phyloP scores from a whole-genome alignment of 2,329 filamentous ascomycete species.

The Pyrenochaeta sp. region DNA sequence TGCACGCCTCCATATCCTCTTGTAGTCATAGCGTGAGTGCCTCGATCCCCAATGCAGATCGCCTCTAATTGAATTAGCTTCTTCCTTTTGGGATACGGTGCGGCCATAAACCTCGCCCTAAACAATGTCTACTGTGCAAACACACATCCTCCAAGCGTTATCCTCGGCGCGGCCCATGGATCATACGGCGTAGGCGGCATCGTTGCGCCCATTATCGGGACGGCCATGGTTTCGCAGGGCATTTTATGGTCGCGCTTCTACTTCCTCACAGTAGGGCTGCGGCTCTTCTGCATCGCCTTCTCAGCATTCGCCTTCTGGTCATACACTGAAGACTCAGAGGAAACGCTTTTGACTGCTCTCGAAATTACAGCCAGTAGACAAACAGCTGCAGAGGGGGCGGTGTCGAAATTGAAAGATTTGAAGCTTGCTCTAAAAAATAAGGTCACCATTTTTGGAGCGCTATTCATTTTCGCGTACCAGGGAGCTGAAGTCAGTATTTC shows the following conservation, averaged over 20 bases:
- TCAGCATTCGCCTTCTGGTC: conserved; percentile 73
- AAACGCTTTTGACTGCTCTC: conserved; percentile 54
- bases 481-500: conserved; percentile 85
- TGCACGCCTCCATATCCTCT: conserved; percentile 74
- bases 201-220: conserved; percentile 76
- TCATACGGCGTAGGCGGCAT: conserved; percentile 63
- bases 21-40: conserved; percentile 62
- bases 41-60: no score
- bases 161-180: conserved; percentile 71
- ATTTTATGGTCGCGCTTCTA: conserved; percentile 78
- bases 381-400: conserved; percentile 44
- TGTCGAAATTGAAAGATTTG: conserved; percentile 58
- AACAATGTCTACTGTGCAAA: conserved; percentile 67
- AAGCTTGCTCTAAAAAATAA: conserved; percentile 61
- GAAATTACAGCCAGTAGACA: conserved; percentile 55
- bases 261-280: conserved; percentile 68
- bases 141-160: conserved; percentile 59
- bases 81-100: conserved; percentile 68
- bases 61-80: conserved; percentile 58
- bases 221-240: conserved; percentile 70
- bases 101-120: conserved; percentile 61
- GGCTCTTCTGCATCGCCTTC: conserved; percentile 65
- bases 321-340: conserved; percentile 70
- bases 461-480: conserved; percentile 88
- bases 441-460: conserved; percentile 75